phyloP scores from a whole-genome alignment of 2,329 filamentous ascomycete species.

The Lachnellula hyalina region DNA sequence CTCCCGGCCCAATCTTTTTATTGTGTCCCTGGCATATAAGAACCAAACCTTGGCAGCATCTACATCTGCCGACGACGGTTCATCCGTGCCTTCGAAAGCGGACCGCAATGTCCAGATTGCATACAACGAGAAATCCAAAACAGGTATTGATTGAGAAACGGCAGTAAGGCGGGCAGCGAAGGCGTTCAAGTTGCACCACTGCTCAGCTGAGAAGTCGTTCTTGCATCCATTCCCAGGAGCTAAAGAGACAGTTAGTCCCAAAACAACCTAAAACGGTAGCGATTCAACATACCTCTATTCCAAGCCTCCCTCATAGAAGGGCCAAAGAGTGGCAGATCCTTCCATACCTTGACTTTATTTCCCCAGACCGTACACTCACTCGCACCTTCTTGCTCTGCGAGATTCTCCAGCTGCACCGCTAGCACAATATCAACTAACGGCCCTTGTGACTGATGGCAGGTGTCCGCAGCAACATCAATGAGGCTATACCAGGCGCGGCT shows the following conservation, averaged over 20 bases:
- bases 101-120: slow-evolving; percentile 29
- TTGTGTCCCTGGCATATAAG: slow-evolving; percentile 10
- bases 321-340: slow-evolving; percentile 28
- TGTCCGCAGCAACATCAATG: slow-evolving; percentile 22
- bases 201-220: slow-evolving; percentile 11
- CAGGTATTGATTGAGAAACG: slow-evolving; percentile 4
- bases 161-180: slow-evolving; percentile 28
- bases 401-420: slow-evolving; percentile 15
- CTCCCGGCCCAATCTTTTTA: slow-evolving; percentile 15
- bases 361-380: slow-evolving; percentile 18
- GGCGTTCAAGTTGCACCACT: slow-evolving; percentile 19
- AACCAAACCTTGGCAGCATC: slow-evolving; percentile 26
- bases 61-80: slow-evolving; percentile 10
- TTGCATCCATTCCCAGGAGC: slow-evolving; percentile 3
- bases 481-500: slow-evolving; percentile 21
- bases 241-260: slow-evolving; percentile 6
- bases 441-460: slow-evolving; percentile 18
- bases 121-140: slow-evolving; percentile 27
- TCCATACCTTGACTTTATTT: slow-evolving; percentile 25
- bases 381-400: slow-evolving; percentile 8
- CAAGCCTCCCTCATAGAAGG: slow-evolving; percentile 25
- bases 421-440: slow-evolving; percentile 22
- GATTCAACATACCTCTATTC: slow-evolving; percentile 24
- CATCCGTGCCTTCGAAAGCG: slow-evolving; percentile 24
- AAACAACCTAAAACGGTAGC: neutral